These are phyloP conservation scores for Cladosporium sp. DNA, from an alignment of 2,329 filamentous ascomycete species.

Conservation along the genomic window DNA sequence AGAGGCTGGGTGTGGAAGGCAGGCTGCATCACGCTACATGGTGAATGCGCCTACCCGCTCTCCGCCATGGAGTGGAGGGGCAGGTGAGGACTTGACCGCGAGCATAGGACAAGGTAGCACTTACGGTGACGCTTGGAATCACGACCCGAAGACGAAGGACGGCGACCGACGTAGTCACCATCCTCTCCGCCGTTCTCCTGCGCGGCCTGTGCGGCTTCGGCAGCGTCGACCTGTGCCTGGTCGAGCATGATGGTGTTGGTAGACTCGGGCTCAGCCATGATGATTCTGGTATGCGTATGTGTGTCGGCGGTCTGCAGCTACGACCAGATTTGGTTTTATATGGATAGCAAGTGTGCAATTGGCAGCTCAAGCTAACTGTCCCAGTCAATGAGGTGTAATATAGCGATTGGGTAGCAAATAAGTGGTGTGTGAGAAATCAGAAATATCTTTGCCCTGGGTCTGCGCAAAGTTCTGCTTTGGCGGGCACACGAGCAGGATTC, in stretches of 20 bases:
- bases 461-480: not conserved
- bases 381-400: not conserved
- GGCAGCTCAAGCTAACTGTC: not conserved
- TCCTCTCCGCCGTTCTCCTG: constrained; percentile 25
- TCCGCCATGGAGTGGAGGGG: constrained; percentile 7
- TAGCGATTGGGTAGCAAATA: not conserved
- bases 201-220: constrained; percentile 17
- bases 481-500: not conserved
- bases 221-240: constrained; percentile 25
- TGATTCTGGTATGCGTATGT: not conserved
- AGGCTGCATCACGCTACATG: constrained; percentile 3
- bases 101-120: constrained; percentile 15
- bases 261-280: constrained; percentile 9
- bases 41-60: constrained; percentile 11
- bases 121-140: constrained; percentile 33
- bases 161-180: constrained; percentile 28
- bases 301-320: not conserved
- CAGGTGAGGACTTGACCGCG: not conserved
- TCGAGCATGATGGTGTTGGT: constrained; percentile 20
- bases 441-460: not conserved
- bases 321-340: not conserved
- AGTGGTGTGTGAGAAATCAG: not conserved
- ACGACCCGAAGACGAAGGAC: constrained; percentile 28
- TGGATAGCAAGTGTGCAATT: not conserved
- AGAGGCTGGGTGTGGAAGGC: constrained; percentile 2